phyloP scores from a whole-genome alignment of 495 filamentous ascomycete species.

The Aspergillus taichungensis region DNA sequence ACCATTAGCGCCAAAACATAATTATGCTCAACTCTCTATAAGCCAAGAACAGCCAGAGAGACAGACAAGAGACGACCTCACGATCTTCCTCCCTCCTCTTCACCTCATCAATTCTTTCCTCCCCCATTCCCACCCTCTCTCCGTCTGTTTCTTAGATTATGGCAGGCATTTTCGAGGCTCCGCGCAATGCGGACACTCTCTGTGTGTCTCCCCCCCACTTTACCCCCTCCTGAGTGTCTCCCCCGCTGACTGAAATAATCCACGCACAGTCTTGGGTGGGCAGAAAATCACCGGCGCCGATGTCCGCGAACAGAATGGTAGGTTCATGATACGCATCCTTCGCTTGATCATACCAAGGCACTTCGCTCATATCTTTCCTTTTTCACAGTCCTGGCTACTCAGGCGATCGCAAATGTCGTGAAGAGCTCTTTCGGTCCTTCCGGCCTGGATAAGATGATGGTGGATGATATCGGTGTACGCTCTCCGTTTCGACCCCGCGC shows the following conservation, averaged over 20 bases:
- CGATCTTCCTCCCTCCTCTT: too few species aligned
- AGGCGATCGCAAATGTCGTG: constrained; percentile 96
- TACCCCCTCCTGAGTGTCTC: neutral
- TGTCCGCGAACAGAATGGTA: constrained; percentile 93
- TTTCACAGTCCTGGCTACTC: constrained; percentile 73
- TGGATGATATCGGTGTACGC: constrained; percentile 93
- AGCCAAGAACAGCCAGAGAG: constrained; percentile 7
- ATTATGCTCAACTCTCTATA: neutral
- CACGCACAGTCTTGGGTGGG: constrained; percentile 69
- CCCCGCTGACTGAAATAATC: constrained; percentile 10
- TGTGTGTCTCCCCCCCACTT: constrained; percentile 40
- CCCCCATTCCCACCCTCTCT: constrained; percentile 6
- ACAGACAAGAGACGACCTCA: constrained; percentile 3
- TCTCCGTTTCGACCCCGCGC: constrained; percentile 20
- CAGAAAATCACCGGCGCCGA: constrained; percentile 92
- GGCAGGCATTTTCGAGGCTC: constrained; percentile 84
- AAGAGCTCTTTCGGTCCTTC: constrained; percentile 97
- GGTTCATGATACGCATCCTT: constrained; percentile 11
- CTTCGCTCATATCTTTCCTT: too few species aligned
- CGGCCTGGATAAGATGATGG: constrained; percentile 99
- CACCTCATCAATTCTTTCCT: constrained; percentile 13
- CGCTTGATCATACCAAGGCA: neutral
- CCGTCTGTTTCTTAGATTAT: constrained; percentile 40
- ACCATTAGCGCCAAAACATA: constrained; percentile 32
- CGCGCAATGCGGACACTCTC: constrained; percentile 76